A percentile compares a stretch with the other conserved stretches of the same genome.
These are phyloP conservation scores for Simplicillium aogashimaense DNA, from an alignment of 2,329 filamentous ascomycete genomes.

Conservation along the genomic window DNA sequence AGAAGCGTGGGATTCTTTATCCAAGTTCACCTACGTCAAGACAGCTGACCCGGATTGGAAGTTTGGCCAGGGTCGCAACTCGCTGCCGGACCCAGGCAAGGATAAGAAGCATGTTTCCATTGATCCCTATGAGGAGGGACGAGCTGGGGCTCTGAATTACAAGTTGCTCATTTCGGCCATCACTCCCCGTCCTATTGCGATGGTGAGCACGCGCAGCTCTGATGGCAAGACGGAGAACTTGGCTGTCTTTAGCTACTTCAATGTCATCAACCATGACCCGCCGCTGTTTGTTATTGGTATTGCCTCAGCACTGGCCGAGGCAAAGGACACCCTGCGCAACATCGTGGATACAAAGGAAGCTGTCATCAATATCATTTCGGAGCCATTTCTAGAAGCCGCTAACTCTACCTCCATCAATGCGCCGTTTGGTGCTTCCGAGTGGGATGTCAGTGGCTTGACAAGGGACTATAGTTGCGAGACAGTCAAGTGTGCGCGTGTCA, in stretches of 20 bases:
- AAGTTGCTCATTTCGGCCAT: constrained; percentile 81
- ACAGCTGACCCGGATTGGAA: constrained; percentile 57
- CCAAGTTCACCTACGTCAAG: constrained; percentile 47
- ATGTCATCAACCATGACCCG: constrained; percentile 76
- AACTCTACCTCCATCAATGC: constrained; percentile 74
- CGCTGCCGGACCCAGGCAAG: constrained; percentile 17
- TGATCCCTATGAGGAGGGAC: constrained; percentile 65
- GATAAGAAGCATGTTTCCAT: constrained; percentile 59
- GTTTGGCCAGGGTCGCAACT: constrained; percentile 56
- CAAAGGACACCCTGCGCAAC: constrained; percentile 75
- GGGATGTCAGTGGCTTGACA: constrained; percentile 67
- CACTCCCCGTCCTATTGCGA: constrained; percentile 70
- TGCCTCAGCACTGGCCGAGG: constrained; percentile 30
- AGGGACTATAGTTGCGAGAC: constrained; percentile 52
- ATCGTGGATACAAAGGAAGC: constrained; percentile 64
- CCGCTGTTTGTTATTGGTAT: constrained; percentile 65
- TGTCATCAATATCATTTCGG: constrained; percentile 78
- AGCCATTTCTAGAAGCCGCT: constrained; percentile 78
- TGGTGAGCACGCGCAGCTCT: constrained; percentile 42
- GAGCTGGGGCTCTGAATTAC: constrained; percentile 68
- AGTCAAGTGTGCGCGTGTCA: constrained; percentile 63
- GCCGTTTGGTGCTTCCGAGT: constrained; percentile 69
- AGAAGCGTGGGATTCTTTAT: constrained; percentile 43
- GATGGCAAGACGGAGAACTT: constrained; percentile 62
- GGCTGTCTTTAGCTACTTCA: constrained; percentile 81